phyloP scores from a whole-genome alignment of 371 early-diverging fungal genomes.

The Syncephalastrum sp. region DNA sequence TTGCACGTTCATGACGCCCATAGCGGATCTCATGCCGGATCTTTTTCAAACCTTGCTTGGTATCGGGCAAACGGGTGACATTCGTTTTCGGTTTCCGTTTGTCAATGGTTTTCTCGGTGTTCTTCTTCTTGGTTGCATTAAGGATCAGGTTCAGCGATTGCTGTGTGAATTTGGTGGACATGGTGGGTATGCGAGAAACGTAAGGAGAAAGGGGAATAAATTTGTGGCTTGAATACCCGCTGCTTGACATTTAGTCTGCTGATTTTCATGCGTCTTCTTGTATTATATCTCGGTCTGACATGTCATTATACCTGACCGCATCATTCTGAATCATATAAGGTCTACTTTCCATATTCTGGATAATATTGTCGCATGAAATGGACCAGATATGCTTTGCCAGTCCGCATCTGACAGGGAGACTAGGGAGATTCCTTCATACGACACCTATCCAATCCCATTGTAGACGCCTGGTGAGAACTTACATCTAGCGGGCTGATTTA shows the following conservation, averaged over 20 bases:
- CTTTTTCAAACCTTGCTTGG: slow-evolving; percentile 60
- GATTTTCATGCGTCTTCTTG: background rate
- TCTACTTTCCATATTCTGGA: background rate
- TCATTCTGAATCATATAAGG: background rate
- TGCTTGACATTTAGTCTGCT: background rate
- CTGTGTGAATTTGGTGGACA: slow-evolving; percentile 1
- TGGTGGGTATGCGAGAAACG: slow-evolving; percentile 1
- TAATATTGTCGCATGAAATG: too few relatives aligned
- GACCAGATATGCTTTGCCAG: too few relatives aligned
- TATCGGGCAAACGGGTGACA: slow-evolving; percentile 38
- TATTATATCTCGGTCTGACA: background rate
- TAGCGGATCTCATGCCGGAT: slow-evolving; percentile 59
- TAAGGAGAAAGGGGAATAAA: slow-evolving; percentile 4
- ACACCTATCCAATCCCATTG: too few relatives aligned
- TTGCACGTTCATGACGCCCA: slow-evolving; percentile 46
- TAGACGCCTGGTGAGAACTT: too few relatives aligned
- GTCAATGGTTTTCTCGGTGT: background rate
- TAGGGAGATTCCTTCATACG: too few relatives aligned
- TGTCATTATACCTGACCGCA: background rate
- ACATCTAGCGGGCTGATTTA: too few relatives aligned
- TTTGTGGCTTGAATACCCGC: background rate
- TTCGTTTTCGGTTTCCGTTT: slow-evolving; percentile 11
- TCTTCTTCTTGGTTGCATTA: slow-evolving; percentile 15
- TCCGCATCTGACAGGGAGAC: too few relatives aligned
- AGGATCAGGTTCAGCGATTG: slow-evolving; percentile 23